phyloP scores from a whole-genome alignment of 2,329 filamentous ascomycete genomes.

The Trichophyton equinum region DNA sequence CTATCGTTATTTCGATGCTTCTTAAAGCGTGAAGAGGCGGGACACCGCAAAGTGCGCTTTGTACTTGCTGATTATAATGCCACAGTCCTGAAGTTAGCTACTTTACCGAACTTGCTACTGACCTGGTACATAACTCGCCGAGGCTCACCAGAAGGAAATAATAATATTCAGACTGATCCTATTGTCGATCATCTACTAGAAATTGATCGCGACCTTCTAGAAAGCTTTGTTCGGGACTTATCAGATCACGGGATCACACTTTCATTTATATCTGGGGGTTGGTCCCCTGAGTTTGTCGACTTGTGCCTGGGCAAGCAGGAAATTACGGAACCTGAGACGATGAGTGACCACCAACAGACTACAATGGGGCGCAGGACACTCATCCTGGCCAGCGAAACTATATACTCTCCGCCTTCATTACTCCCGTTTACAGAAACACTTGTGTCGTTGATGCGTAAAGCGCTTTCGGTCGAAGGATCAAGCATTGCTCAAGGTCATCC shows the following conservation, averaged over 20 bases:
- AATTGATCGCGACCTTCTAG: slow-evolving; percentile 37
- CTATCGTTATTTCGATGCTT: slow-evolving; percentile 41
- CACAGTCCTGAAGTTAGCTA: slow-evolving; percentile 47
- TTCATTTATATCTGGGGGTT: slow-evolving; percentile 47
- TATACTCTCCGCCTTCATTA: slow-evolving; percentile 47
- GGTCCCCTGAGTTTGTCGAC: slow-evolving; percentile 39
- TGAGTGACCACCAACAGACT: slow-evolving; percentile 13
- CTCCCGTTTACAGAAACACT: slow-evolving; percentile 44
- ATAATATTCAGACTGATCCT: slow-evolving; percentile 11
- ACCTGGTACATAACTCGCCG: slow-evolving; percentile 31
- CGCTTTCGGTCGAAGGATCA: background rate
- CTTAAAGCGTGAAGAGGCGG: background rate
- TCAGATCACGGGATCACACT: slow-evolving; percentile 33
- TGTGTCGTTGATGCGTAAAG: slow-evolving; percentile 36
- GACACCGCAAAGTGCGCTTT: slow-evolving; percentile 33
- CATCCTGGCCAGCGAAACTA: slow-evolving; percentile 52
- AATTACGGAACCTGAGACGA: slow-evolving; percentile 9
- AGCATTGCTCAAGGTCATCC: slow-evolving; percentile 9
- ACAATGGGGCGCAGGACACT: slow-evolving; percentile 28
- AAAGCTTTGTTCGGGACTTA: slow-evolving; percentile 36
- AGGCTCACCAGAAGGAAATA: background rate
- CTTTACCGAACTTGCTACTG: slow-evolving; percentile 48
- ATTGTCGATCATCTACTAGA: slow-evolving; percentile 28
- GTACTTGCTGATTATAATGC: slow-evolving; percentile 52
- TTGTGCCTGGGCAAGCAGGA: slow-evolving; percentile 23